These are phyloP conservation scores for Saussurea involucrata DNA, from an alignment of 129 eudicot species.

Conservation along the genomic window DNA sequence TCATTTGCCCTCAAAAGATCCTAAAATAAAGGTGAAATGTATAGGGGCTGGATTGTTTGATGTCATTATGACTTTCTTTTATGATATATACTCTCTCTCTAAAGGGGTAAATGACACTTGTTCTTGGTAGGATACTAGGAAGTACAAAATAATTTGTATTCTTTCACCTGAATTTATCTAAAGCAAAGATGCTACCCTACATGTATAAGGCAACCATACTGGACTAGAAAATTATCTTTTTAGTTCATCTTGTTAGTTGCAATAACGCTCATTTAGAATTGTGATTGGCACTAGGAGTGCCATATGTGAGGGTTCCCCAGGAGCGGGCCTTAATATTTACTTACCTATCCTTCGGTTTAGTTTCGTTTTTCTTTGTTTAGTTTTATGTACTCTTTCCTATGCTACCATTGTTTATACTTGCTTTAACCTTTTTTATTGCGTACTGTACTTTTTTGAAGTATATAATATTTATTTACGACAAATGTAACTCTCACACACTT, in stretches of 20 bases:
- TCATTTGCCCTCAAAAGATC: background rate
- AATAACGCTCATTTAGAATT: background rate
- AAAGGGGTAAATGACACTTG: background rate
- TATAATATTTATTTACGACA: background rate
- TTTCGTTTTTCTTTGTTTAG: background rate
- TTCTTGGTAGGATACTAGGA: background rate
- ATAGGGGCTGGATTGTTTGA: background rate
- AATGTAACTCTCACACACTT: background rate
- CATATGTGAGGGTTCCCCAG: background rate
- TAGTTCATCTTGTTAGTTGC: background rate
- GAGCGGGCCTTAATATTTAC: background rate
- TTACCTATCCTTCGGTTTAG: background rate
- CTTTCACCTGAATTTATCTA: background rate
- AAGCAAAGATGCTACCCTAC: background rate
- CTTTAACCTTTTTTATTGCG: background rate
- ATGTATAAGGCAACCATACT: background rate
- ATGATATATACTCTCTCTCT: background rate
- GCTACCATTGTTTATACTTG: background rate
- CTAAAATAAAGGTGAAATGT: background rate
- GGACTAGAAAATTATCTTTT: background rate
- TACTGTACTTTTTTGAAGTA: background rate
- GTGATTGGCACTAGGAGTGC: slow-evolving; percentile 4
- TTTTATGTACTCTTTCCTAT: background rate
- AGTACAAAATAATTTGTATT: background rate
- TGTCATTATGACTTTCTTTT: background rate